Percentiles rank a stretch among this genome's conserved stretches.
phyloP scores from a whole-genome alignment of 768 basidiomycete species.

The Phallus indusiatus region DNA sequence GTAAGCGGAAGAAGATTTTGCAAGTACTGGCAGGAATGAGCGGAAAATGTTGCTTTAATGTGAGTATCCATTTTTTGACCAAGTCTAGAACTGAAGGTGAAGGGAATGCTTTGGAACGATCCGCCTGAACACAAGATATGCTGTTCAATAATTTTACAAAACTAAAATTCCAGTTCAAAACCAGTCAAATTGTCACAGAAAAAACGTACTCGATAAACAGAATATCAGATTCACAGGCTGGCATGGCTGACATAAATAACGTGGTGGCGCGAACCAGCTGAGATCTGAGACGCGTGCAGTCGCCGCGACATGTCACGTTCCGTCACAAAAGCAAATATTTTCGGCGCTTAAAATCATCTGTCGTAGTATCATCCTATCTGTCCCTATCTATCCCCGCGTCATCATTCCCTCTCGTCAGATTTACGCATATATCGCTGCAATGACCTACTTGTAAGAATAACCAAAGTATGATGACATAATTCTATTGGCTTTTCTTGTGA shows the following conservation, averaged over 20 bases:
- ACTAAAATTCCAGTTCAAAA: background rate
- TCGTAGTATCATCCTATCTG: too few species aligned
- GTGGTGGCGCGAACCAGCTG: background rate
- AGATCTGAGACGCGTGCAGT: background rate
- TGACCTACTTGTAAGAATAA: too few species aligned
- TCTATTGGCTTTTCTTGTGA: too few species aligned
- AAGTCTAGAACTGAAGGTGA: conserved; percentile 19
- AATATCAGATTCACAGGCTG: too few species aligned
- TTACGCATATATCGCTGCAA: too few species aligned
- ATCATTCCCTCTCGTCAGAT: too few species aligned
- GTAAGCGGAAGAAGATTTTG: conserved; percentile 52
- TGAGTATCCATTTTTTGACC: conserved; percentile 35
- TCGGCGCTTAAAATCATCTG: too few species aligned
- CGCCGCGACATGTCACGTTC: background rate
- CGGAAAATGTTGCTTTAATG: conserved; percentile 31
- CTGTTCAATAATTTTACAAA: conserved; percentile 8
- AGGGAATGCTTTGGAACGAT: background rate
- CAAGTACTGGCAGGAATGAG: conserved; percentile 48
- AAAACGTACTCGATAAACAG: background rate
- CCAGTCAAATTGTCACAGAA: background rate
- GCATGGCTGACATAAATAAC: too few species aligned
- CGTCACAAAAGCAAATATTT: too few species aligned
- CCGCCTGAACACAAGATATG: background rate
- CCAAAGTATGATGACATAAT: too few species aligned
- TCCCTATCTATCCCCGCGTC: too few species aligned